These are phyloP conservation scores for Phytophthora pluvialis DNA, from an alignment of 352 stramenopile genomes.

Conservation along the genomic window DNA sequence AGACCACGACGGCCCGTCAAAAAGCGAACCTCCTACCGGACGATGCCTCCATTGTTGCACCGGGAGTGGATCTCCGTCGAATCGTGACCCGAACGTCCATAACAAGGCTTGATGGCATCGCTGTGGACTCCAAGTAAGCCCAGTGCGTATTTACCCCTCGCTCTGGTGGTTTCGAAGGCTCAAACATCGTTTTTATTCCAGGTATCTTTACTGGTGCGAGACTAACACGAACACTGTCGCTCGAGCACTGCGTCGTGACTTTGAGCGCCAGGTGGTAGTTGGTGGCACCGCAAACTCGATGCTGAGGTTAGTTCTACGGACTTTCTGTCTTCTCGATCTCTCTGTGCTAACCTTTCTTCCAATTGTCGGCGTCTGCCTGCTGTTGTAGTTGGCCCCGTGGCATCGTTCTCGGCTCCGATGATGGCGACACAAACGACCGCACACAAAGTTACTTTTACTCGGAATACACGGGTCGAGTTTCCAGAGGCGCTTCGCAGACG, in stretches of 20 bases:
- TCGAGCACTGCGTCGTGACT: slow-evolving; percentile 48
- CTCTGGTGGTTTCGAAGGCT: neutral
- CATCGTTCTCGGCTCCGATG: slow-evolving; percentile 47
- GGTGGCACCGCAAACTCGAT: slow-evolving; percentile 57
- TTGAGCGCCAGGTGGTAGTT: slow-evolving; percentile 56
- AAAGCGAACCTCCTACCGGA: slow-evolving; percentile 12
- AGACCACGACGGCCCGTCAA: slow-evolving; percentile 9
- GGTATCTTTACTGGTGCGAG: slow-evolving; percentile 77
- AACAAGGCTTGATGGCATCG: slow-evolving; percentile 66
- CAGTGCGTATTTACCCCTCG: neutral
- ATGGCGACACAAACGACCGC: slow-evolving; percentile 41
- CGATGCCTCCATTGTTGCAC: slow-evolving; percentile 22
- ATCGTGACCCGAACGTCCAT: slow-evolving; percentile 51
- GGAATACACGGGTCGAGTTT: slow-evolving; percentile 74
- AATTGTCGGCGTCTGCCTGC: too few species aligned
- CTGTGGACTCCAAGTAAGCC: slow-evolving; percentile 47
- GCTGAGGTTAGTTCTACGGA: slow-evolving; percentile 45
- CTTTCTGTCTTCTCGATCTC: neutral
- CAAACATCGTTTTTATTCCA: slow-evolving; percentile 17
- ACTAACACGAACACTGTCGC: slow-evolving; percentile 69
- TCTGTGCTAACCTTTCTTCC: neutral
- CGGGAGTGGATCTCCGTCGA: slow-evolving; percentile 18
- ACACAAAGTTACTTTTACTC: slow-evolving; percentile 56
- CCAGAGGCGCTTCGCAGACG: slow-evolving; percentile 25
- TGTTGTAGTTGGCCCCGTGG: slow-evolving; percentile 62